A percentile compares a stretch with the other conserved stretches of the same genome.
phyloP scores from a whole-genome alignment of 192 early-diverging fungal species.

The Backusella circina region DNA sequence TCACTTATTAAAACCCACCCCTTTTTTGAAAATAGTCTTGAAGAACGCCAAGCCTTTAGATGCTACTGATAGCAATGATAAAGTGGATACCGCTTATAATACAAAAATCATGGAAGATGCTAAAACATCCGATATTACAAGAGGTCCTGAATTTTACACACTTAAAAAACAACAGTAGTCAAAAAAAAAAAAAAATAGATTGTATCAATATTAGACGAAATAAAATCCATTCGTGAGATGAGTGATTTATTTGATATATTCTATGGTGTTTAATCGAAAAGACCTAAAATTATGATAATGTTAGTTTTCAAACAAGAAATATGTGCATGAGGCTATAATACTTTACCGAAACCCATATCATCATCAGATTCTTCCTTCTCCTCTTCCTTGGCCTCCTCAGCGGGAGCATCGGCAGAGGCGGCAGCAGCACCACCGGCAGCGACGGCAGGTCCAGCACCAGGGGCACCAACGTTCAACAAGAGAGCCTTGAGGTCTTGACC shows the following conservation, averaged over 20 bases:
- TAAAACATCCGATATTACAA: conserved; percentile 3
- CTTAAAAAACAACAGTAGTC: not conserved
- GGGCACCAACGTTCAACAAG: conserved; percentile 85
- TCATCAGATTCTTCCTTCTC: conserved; percentile 73
- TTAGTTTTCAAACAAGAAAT: not conserved
- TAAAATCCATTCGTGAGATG: not conserved
- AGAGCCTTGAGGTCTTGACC: conserved; percentile 87
- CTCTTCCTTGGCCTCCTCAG: conserved; percentile 52
- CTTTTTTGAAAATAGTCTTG: conserved; percentile 13
- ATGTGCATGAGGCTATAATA: not conserved
- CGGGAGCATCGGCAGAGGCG: conserved; percentile 37
- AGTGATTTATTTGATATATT: not conserved
- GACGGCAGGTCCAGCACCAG: conserved; percentile 47
- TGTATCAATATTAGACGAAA: conserved; percentile 6
- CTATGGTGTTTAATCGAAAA: conserved; percentile 20
- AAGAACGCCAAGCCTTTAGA: conserved; percentile 17
- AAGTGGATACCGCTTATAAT: conserved; percentile 23
- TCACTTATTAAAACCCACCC: not conserved
- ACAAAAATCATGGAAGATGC: conserved; percentile 27
- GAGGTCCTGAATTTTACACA: not conserved
- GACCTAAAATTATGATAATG: not conserved
- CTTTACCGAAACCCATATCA: conserved; percentile 82
- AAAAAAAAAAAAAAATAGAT: too few relatives aligned
- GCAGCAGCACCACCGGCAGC: conserved; percentile 33
- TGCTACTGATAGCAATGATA: conserved; percentile 14